Base-by-base conservation (phyloP, 2,329 filamentous ascomycete genomes). In the Mycosphaerelloides madeirae region DNA sequence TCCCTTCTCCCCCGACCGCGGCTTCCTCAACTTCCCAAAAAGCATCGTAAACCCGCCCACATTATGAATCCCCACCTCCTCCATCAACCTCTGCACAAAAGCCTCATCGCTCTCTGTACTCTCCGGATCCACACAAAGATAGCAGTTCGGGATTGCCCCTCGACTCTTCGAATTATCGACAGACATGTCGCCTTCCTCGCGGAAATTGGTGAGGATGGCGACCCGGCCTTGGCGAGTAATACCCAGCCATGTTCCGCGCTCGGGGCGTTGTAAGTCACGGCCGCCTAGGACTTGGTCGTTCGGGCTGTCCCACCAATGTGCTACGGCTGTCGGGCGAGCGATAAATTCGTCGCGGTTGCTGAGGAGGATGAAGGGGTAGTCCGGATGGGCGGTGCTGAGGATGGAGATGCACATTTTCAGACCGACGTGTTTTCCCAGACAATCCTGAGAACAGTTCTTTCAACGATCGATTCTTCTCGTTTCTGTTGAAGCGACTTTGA, bases 201-300 rank as follows among this genome's bases (percentile, higher is more conserved):
- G 77, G 59, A 80, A 83, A 62, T 84, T 84, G 38, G 80, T 83
- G 25, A 84, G 68, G 5, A 81, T 75, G 2, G 79, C 79, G 36
- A 84, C 60, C 44, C 78, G 77, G 20, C 80, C 80, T 50, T 80
- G 70, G 25, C 68, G 72, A 7, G 79, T 83, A 44, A 83, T 69
- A 15, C 78, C 80, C 37, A 83, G 74, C 80, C 80, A 84, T 48
- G 80, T 83, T 16, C 80, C 80, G 43, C 79, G 77, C 31, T 70
- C 74, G 12, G 72, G 61, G 19, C 80, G 76, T 37, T 80, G 76
- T 9, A 83, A 69, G 59, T 84, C 80, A 34, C 79, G 77, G 16
- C 79, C 79, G 22, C 77, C 79, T 6, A 83, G 68, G 43, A 84
- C 73, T 49, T 81, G 68, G 13, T 64, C 55, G 54, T 78, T 63